Evolutionary conservation across 2,329 filamentous ascomycete genomes (phyloP).

Genomic region (Alternaria atra): DNA sequence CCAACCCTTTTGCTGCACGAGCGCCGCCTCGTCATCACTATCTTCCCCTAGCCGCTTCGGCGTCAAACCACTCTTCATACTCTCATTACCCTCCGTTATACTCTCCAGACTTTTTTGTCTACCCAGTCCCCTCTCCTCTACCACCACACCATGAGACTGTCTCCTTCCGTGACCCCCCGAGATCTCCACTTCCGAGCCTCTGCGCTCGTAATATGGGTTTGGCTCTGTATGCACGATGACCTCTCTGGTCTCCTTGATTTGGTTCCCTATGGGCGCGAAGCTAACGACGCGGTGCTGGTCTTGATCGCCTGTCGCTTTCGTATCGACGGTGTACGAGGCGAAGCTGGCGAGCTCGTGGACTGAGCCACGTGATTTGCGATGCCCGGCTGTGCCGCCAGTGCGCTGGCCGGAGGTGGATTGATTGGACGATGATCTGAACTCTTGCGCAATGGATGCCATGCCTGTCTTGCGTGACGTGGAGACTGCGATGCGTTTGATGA

Average conservation of each 20-base stretch:
- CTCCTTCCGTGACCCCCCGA: conserved; percentile 9
- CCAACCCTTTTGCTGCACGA: conserved; percentile 23
- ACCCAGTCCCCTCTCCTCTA: conserved; percentile 16
- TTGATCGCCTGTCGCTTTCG: conserved; percentile 8
- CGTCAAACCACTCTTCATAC: conserved; percentile 27
- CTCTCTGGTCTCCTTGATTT: conserved; percentile 45
- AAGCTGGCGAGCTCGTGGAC: conserved; percentile 39
- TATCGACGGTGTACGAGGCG: conserved; percentile 28
- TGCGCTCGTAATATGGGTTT: conserved; percentile 27
- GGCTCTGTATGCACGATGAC: conserved; percentile 36
- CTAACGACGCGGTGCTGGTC: conserved; percentile 23
- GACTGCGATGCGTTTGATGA: conserved; percentile 55
- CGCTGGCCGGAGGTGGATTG: conserved; percentile 28
- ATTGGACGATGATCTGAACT: conserved; percentile 43
- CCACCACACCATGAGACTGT: conserved; percentile 16
- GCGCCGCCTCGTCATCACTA: conserved; percentile 37
- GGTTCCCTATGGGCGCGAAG: conserved; percentile 36
- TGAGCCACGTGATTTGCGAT: conserved; percentile 19
- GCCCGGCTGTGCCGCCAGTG: conserved; percentile 6
- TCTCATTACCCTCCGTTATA: conserved; percentile 34
- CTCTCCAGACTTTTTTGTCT: conserved; percentile 35
- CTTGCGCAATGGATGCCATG: conserved; percentile 36
- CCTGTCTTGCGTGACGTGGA: conserved; percentile 41
- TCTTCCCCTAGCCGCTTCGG: conserved; percentile 23
- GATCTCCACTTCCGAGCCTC: conserved; percentile 21